Conservation (phyloP, 1,284 basidiomycete species). For the Sporisorium sorghi region DNA sequence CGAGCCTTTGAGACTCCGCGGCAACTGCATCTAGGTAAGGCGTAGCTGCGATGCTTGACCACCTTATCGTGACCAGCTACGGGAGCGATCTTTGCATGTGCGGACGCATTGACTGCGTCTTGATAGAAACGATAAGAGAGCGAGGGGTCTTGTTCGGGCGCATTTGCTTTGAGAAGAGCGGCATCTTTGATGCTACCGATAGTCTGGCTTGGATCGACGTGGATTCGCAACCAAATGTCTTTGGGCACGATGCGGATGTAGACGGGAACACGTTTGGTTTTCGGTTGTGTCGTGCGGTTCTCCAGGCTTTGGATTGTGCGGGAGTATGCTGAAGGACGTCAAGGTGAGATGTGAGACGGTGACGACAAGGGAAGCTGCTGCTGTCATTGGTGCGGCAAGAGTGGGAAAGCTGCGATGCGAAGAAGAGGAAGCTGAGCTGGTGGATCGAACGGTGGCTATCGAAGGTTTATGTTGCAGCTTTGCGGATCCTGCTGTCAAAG, state of each 20-base stretch:
- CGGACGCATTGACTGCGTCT: constrained; percentile 40
- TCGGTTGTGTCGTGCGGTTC: background rate
- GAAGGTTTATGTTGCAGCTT: constrained; percentile 32
- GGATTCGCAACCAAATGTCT: constrained; percentile 57
- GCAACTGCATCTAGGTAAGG: constrained; percentile 47
- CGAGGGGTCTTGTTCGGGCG: constrained; percentile 46
- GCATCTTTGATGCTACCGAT: constrained; percentile 54
- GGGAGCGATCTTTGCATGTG: constrained; percentile 32
- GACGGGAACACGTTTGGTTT: constrained; percentile 32
- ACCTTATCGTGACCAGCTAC: constrained; percentile 32
- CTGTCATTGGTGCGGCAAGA: background rate
- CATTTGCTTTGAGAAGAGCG: constrained; percentile 31
- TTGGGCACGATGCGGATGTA: constrained; percentile 60
- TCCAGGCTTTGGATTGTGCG: background rate
- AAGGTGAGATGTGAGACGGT: background rate
- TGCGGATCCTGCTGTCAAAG: too few species aligned
- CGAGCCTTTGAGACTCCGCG: too few species aligned
- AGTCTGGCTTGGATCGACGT: constrained; percentile 44
- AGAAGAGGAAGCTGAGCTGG: constrained; percentile 26
- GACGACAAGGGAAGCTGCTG: constrained; percentile 10
- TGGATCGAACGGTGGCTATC: constrained; percentile 20
- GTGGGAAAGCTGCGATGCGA: constrained; percentile 16
- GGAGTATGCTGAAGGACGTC: background rate
- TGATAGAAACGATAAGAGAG: constrained; percentile 45
- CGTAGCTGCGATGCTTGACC: constrained; percentile 28